Conservation (phyloP, 495 filamentous ascomycete genomes). For the Neurospora sp. region DNA sequence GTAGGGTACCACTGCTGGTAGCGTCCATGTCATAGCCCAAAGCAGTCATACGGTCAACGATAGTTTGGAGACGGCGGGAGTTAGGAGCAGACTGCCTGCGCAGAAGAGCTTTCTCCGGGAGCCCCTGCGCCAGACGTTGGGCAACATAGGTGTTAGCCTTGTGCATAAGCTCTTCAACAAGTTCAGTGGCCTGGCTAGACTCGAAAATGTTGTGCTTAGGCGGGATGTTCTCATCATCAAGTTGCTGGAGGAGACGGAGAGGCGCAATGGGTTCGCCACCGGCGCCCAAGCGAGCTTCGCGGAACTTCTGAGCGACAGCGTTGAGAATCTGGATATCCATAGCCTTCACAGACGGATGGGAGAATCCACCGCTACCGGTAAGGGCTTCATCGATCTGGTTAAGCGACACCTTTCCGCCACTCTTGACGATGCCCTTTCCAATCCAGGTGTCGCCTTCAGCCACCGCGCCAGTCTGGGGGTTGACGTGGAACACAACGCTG, state of each 20-base stretch:
- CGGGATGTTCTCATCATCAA: slow-evolving; percentile 98
- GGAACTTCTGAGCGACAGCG: slow-evolving; percentile 74
- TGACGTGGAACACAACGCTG: slow-evolving; percentile 83
- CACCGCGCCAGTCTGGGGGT: slow-evolving; percentile 65
- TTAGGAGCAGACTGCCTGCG: slow-evolving; percentile 81
- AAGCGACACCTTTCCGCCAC: slow-evolving; percentile 71
- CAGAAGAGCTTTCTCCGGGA: slow-evolving; percentile 89
- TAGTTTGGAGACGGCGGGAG: slow-evolving; percentile 75
- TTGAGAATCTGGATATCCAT: slow-evolving; percentile 71
- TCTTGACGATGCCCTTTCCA: slow-evolving; percentile 89
- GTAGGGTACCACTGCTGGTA: slow-evolving; percentile 78
- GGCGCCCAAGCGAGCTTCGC: slow-evolving; percentile 72
- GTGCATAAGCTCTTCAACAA: slow-evolving; percentile 89
- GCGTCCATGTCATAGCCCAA: slow-evolving; percentile 84
- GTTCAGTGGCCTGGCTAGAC: slow-evolving; percentile 76
- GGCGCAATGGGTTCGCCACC: slow-evolving; percentile 68
- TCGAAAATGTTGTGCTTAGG: slow-evolving; percentile 95
- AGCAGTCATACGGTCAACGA: slow-evolving; percentile 85
- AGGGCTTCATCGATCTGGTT: slow-evolving; percentile 76
- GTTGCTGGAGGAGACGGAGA: slow-evolving; percentile 77
- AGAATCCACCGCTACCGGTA: slow-evolving; percentile 46
- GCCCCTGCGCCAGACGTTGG: slow-evolving; percentile 62
- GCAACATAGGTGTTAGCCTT: slow-evolving; percentile 86
- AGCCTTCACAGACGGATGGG: slow-evolving; percentile 47
- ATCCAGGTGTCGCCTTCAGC: slow-evolving; percentile 82